Percentiles rank a stretch among this genome's conserved stretches.
These are phyloP conservation scores for Phytophthora pini DNA, from an alignment of 352 stramenopile species.

Conservation along the genomic window DNA sequence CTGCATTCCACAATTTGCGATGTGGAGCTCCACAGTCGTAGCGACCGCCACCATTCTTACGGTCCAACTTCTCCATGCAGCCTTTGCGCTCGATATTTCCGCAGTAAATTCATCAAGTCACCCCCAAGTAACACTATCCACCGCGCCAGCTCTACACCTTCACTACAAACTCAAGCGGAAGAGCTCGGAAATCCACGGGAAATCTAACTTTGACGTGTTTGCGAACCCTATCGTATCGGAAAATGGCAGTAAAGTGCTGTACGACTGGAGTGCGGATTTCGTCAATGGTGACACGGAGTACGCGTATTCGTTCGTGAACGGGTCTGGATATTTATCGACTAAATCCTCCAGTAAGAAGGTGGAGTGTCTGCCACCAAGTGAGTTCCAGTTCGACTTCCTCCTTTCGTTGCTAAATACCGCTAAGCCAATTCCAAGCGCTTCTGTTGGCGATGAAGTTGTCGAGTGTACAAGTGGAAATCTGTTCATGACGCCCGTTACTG, in stretches of 20 bases:
- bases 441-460: conserved; percentile 8
- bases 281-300: conserved; percentile 8
- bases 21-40: no score
- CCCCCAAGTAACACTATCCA: no score
- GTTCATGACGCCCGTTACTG: conserved; percentile 13
- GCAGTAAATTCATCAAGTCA: no score
- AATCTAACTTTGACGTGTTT: conserved; percentile 35
- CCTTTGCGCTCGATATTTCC: no score
- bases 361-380: background rate
- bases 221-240: conserved; percentile 21
- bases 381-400: conserved; percentile 7
- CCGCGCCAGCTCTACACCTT: conserved; percentile 11
- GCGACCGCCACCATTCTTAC: no score
- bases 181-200: conserved; percentile 23
- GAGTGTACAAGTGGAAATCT: conserved; percentile 14
- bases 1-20: no score
- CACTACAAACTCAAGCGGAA: conserved; percentile 28
- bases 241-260: conserved; percentile 12
- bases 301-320: conserved; percentile 31
- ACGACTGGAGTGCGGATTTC: conserved; percentile 28
- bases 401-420: conserved; percentile 12
- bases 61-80: no score
- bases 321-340: background rate
- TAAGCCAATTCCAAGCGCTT: conserved; percentile 21
- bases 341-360: background rate